phyloP scores from a whole-genome alignment of 2,329 filamentous ascomycete species.

The Coniochaeta hoffmannii region DNA sequence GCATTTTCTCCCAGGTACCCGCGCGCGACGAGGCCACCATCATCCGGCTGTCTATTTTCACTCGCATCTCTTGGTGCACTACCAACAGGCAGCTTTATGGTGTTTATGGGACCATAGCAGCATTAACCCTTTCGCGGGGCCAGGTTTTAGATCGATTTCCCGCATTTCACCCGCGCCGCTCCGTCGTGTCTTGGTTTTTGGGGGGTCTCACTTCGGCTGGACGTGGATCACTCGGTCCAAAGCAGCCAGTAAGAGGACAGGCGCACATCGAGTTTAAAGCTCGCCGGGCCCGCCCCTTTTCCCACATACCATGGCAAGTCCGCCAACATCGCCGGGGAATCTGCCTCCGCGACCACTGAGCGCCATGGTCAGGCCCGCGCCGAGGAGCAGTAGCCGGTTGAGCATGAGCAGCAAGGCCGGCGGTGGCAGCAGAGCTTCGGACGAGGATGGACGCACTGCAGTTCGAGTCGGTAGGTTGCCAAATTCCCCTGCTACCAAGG shows the following conservation, averaged over 20 bases:
- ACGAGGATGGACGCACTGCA: constrained; percentile 83
- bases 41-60: constrained; percentile 8
- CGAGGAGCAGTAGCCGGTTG: constrained; percentile 73
- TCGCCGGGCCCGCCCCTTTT: constrained; percentile 10
- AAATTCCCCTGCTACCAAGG: neutral
- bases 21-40: constrained; percentile 12
- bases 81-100: constrained; percentile 10
- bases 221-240: no score
- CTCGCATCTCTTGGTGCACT: constrained; percentile 3
- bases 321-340: constrained; percentile 57
- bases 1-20: constrained; percentile 5
- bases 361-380: constrained; percentile 67
- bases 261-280: constrained; percentile 5
- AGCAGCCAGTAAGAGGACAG: neutral
- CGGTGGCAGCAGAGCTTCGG: constrained; percentile 73
- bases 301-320: constrained; percentile 50
- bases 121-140: constrained; percentile 13
- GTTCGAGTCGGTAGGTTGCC: constrained; percentile 86
- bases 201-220: neutral
- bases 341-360: constrained; percentile 66
- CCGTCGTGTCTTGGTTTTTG: constrained; percentile 1
- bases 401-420: constrained; percentile 73
- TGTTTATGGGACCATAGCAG: constrained; percentile 11
- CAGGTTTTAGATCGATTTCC: constrained; percentile 9
- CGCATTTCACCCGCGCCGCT: constrained; percentile 3